Evolutionary conservation across 1,284 basidiomycete species (phyloP).

Genomic region (Pyrrhoderma noxium): DNA sequence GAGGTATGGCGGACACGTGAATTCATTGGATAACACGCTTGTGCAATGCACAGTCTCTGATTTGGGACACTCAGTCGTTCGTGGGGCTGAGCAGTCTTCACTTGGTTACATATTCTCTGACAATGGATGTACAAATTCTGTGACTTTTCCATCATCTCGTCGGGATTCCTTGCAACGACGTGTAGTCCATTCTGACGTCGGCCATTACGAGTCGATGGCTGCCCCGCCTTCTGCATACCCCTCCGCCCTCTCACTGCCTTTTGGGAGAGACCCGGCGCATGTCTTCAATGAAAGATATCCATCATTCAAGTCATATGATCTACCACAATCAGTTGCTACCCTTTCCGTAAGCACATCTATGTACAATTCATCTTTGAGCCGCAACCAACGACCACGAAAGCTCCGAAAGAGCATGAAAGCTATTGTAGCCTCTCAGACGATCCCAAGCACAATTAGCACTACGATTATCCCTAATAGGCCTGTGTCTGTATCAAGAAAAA

Average conservation of each 20-base stretch:
- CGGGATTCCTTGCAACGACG: too few species aligned
- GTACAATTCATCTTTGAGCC: not conserved
- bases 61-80: constrained; percentile 2
- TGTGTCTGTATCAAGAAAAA: not conserved
- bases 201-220: constrained; percentile 4
- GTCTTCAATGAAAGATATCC: too few species aligned
- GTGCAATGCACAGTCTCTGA: constrained; percentile 12
- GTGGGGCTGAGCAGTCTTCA: not conserved
- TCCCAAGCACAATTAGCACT: too few species aligned
- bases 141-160: too few species aligned
- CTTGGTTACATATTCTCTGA: too few species aligned
- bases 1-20: constrained; percentile 12
- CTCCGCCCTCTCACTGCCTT: not conserved
- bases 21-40: constrained; percentile 4
- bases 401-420: constrained; percentile 14
- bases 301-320: not conserved
- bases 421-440: not conserved
- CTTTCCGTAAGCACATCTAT: constrained; percentile 13
- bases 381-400: constrained; percentile 16
- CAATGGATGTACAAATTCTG: too few species aligned
- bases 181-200: constrained; percentile 11
- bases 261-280: too few species aligned
- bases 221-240: constrained; percentile 4
- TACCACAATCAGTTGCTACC: constrained; percentile 2
- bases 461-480: too few species aligned